Base-by-base conservation (phyloP, 2,329 filamentous ascomycete species). In the Aspergillus phoenicis region DNA sequence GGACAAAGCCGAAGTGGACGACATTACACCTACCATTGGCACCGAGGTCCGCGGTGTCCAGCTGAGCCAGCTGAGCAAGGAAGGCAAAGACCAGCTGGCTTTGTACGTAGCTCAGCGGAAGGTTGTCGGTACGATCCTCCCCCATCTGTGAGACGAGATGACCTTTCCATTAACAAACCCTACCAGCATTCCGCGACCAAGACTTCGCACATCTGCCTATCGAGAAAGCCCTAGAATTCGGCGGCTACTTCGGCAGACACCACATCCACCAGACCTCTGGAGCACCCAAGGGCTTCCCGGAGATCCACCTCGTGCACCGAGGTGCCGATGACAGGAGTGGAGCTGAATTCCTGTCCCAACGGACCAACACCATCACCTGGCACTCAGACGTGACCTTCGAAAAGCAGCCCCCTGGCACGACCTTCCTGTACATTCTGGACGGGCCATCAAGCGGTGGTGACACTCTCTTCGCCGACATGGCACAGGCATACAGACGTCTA, bases 331-430 rank as follows among this genome's bases (percentile, higher is more conserved):
- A 91, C 67, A 85, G 83, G 6, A 84, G 81, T 2, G 84, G 82
- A 20, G 78, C 84, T 20, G 81, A 84, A 52, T 90, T 89, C 75
- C 88, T 92, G 66, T 78, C 84, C 58, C 85, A 86, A 51, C 85
- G 90, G 22, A 93, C 90, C 3, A 94, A 89, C 77, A 91, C 89
- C 1, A 87, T 96, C 1, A 91, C 91, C 7, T 97, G 92, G 92
- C 93, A 97, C 78, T 91, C 88, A 0, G 93, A 97, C 67, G 89
- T 96, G 1, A 91, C 90, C 0, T 97, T 96, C 73, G 93, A 97
- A 80, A 81, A 85, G 66, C 93, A 97, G 78, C 92, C 93, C 1
- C 92, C 93, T 0, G 91, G 92, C 30, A 97, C 92, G 0, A 96
- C 93, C 0, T 96, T 97, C 77, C 78, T 97, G 38, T 96, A 96